phyloP scores from a whole-genome alignment of 495 filamentous ascomycete species.

The Daldinia grandis region DNA sequence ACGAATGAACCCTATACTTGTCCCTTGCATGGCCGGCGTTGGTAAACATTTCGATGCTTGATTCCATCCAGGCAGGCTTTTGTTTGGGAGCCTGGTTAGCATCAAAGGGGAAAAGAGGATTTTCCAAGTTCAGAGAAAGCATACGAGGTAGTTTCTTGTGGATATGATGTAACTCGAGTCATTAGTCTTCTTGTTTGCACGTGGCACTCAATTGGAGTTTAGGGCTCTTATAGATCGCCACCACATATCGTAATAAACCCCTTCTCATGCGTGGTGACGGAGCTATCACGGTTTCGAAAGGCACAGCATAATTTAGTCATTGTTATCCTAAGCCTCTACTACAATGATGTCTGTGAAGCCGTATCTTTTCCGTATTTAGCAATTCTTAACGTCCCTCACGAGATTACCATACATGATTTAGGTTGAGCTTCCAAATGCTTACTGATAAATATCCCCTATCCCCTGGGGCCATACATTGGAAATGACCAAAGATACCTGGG shows the following conservation, averaged over 20 bases:
- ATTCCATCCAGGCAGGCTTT: constrained; percentile 23
- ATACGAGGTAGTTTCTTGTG: constrained; percentile 32
- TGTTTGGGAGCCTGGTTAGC: constrained; percentile 25
- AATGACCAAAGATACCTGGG: not conserved
- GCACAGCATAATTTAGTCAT: not conserved
- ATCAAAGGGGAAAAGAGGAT: constrained; percentile 27
- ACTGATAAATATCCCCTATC: not conserved
- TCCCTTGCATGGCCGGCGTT: constrained; percentile 43
- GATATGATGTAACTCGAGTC: constrained; percentile 29
- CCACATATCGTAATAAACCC: constrained; percentile 18
- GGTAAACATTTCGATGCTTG: constrained; percentile 33
- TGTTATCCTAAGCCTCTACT: not conserved
- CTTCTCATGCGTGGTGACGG: constrained; percentile 1
- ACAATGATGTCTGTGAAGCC: not conserved
- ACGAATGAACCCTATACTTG: constrained; percentile 32
- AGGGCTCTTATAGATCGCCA: constrained; percentile 26
- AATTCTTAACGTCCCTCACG: not conserved
- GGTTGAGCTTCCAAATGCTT: not conserved
- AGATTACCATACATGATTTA: not conserved
- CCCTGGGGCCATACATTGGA: not conserved
- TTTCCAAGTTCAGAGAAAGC: constrained; percentile 22
- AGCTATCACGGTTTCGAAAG: not conserved
- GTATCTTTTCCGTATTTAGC: not conserved
- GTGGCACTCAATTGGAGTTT: constrained; percentile 12
- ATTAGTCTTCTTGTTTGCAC: constrained; percentile 10